Base-by-base conservation (phyloP, 2,329 filamentous ascomycete species). In the Phialophora macrospora region DNA sequence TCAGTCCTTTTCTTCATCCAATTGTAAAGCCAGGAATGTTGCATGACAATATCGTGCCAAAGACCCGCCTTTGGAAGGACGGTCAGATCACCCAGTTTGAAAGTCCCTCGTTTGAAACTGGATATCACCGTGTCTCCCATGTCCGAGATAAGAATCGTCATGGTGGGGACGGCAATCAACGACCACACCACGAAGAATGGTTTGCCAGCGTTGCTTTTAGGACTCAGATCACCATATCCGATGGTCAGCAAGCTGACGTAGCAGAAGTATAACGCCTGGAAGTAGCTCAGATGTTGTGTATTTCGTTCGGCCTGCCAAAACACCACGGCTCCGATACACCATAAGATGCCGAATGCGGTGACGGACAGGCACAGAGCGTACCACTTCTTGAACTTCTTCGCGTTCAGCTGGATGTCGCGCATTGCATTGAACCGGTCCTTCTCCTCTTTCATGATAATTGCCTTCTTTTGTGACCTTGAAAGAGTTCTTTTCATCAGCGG, bases 101-200 rank as follows among this genome's bases (percentile, higher is more conserved):
- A 84, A 0, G 86, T 88, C 57, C 83, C 85, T n/a, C 81, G 80
- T 71, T 90, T 89, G 76, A 90, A 87, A 46, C 80, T 82, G 2
- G 80, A 78, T 12, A 97, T 88, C 22, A 97, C 85, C 0, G 93
- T 97, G 73, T 96, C 90, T 26, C 90, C 91, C 65, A 95, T 90
- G 70, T 93, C 90, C 11, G 88, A 90, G 68, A 96, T 90, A 12
- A 97, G 84, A 20, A 96, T 88, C 0, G 93, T 96, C 85, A 93
- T 93, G 1, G 91, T 93, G 0, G 93, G 93, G 2, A 97, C 83
- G 0, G 93, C 92, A 28, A 97, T 84, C 1, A 97, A 77, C 14
- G 89, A 91, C 93, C 93, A 97, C 63, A 97, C 88, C n/a, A 97
- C 91, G 73, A 96, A 97, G 75, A 97, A 96, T 0, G 91, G 87